Evolutionary conservation across 2,329 filamentous ascomycete species (phyloP), one percentile per base, ranked within the genome.

Genomic region (Apiospora rasikravindrae): DNA sequence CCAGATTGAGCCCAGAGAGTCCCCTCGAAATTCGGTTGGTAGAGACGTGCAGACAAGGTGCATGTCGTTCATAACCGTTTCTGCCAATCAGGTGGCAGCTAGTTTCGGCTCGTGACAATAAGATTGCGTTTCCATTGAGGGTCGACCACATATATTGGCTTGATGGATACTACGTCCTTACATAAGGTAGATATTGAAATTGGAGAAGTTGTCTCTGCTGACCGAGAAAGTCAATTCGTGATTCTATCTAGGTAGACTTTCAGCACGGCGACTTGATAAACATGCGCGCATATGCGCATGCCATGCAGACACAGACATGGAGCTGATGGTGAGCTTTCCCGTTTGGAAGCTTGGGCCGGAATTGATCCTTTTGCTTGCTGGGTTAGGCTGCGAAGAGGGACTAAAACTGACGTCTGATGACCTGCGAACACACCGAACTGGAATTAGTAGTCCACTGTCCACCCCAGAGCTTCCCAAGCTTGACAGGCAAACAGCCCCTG

Each of bases 331-430:
- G 33, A 64, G 33, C 57, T 64, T 47, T 37, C 37, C 16, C 16
- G 44, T 47, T 64, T 19, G 29, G 40, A 19, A 22, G 57, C 57
- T 64, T 64, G 57, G 57, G 57, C 57, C 57, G 57, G 33, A 40
- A 64, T 42, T 42, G 40, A 42, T 40, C 33, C 8, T 40, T 13
- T 40, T 37, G 29, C 10, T 13, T 37, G 29, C 22, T 5, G 10
- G 33, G 57, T 64, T 64, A 40, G 57, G 57, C 57, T 64, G 57
- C 57, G 33, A 64, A 49, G 45, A 22, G 10, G 22, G 29, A 64
- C 57, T 64, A 64, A 64, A 64, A 64, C 57, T 64, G 57, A 64
- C 57, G 57, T 64, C 57, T 64, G 57, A 64, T 64, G 57, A 64
- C 57, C 57, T 64, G 57, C 57, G 37, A 64, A 40, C 40, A 64